Conservation (phyloP, 2,329 filamentous ascomycete species). For the Neobulgaria alba region DNA sequence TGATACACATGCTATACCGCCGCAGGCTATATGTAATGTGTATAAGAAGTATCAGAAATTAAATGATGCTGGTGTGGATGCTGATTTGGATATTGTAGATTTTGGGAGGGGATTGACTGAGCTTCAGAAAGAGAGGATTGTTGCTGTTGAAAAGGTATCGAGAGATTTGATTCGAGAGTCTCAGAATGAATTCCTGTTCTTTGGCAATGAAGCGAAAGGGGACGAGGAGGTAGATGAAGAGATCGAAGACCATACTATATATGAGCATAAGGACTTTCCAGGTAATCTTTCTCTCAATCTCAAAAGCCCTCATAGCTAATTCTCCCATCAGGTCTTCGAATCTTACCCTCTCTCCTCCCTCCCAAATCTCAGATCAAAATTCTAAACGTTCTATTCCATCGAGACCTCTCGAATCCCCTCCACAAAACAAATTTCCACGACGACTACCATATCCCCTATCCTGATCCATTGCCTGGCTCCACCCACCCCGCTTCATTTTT, state of each 20-base stretch:
- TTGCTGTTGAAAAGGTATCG: slow-evolving; percentile 16
- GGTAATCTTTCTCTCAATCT: slow-evolving; percentile 12
- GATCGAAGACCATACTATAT: slow-evolving; percentile 20
- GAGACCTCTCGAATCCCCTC: slow-evolving; percentile 61
- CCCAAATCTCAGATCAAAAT: slow-evolving; percentile 60
- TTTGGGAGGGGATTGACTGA: slow-evolving; percentile 24
- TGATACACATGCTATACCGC: slow-evolving; percentile 29
- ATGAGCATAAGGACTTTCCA: slow-evolving; percentile 26
- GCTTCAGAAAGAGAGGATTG: slow-evolving; percentile 19
- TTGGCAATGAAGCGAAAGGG: slow-evolving; percentile 1
- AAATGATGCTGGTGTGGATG: slow-evolving; percentile 18
- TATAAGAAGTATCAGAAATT: slow-evolving; percentile 28
- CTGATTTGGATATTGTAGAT: slow-evolving; percentile 25
- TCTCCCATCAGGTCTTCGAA: slow-evolving; percentile 41
- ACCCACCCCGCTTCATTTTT: slow-evolving; percentile 42
- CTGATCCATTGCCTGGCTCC: slow-evolving; percentile 11
- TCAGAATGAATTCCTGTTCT: slow-evolving; percentile 12
- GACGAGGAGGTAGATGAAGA: slow-evolving; percentile 2
- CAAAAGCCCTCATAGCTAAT: background rate
- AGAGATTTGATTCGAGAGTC: slow-evolving; percentile 20
- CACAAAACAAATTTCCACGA: slow-evolving; percentile 85
- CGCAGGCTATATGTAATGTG: slow-evolving; percentile 26
- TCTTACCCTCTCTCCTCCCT: slow-evolving; percentile 69
- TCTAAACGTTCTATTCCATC: slow-evolving; percentile 66
- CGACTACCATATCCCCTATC: slow-evolving; percentile 64